phyloP scores from a whole-genome alignment of 2,329 filamentous ascomycete genomes.

The Fusarium miscanthi region DNA sequence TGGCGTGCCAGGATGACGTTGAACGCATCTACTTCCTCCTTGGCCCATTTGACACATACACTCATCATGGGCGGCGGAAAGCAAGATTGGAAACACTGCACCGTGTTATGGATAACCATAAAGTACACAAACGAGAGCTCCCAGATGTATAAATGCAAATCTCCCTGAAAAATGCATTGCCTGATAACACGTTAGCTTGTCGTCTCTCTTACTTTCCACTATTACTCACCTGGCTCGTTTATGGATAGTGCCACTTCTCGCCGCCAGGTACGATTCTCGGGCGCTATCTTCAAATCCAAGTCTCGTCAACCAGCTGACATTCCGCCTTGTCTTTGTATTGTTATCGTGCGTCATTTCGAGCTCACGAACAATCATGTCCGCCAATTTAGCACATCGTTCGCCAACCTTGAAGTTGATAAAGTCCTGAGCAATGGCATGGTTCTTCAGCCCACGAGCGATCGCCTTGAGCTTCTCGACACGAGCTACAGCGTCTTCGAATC shows the following conservation, averaged over 20 bases:
- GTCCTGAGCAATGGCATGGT: constrained; percentile 87
- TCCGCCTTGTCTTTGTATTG: constrained; percentile 79
- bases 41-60: constrained; percentile 98
- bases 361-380: constrained; percentile 79
- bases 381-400: constrained; percentile 82
- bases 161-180: constrained; percentile 94
- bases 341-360: constrained; percentile 83
- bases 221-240: constrained; percentile 78
- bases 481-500: constrained; percentile 84
- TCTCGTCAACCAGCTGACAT: constrained; percentile 85
- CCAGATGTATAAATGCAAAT: constrained; percentile 92
- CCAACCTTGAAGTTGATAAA: constrained; percentile 93
- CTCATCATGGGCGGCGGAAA: constrained; percentile 91
- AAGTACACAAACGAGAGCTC: constrained; percentile 97
- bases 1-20: constrained; percentile 85
- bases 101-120: constrained; percentile 91
- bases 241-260: constrained; percentile 80
- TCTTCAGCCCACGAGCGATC: constrained; percentile 82
- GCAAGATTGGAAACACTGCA: constrained; percentile 86
- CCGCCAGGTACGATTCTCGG: constrained; percentile 84
- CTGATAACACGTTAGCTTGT: constrained; percentile 56
- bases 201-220: too few species aligned
- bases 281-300: constrained; percentile 92
- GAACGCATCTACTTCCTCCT: constrained; percentile 91
- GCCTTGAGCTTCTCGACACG: constrained; percentile 87